These are phyloP conservation scores for Globisporangium rhizosaccharum DNA, from an alignment of 352 stramenopile genomes.

Conservation along the genomic window DNA sequence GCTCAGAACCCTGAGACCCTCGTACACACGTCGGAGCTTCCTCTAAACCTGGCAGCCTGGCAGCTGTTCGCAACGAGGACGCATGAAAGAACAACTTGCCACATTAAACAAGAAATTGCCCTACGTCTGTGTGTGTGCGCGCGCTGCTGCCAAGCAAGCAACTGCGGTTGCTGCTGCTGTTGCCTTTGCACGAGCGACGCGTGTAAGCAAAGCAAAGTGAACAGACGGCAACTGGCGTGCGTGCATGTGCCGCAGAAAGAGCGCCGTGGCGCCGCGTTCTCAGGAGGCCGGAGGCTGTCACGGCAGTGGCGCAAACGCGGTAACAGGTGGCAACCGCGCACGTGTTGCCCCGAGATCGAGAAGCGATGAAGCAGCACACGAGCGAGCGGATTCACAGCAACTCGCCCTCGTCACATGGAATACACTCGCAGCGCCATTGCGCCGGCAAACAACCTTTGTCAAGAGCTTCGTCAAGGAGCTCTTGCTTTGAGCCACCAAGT, in stretches of 20 bases:
- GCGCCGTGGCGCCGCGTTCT: conserved; percentile 1
- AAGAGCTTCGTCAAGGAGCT: too few relatives aligned
- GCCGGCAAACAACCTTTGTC: not conserved
- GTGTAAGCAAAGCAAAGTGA: not conserved
- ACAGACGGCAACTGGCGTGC: not conserved
- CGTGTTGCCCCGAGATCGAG: not conserved
- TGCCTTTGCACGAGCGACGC: not conserved
- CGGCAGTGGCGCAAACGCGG: not conserved
- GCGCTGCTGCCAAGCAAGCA: not conserved
- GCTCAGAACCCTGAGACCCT: too few relatives aligned
- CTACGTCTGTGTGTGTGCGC: not conserved
- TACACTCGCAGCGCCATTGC: not conserved
- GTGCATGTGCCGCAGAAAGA: not conserved
- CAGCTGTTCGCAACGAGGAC: not conserved
- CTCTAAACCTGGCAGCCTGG: too few relatives aligned
- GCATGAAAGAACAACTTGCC: not conserved
- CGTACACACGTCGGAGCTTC: too few relatives aligned
- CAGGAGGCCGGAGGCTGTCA: conserved; percentile 9
- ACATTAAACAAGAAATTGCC: not conserved
- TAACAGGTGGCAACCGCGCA: too few relatives aligned
- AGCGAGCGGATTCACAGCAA: not conserved
- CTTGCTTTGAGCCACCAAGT: too few relatives aligned
- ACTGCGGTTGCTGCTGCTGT: not conserved
- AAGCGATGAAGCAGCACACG: not conserved
- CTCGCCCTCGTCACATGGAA: not conserved